phyloP scores from a whole-genome alignment of 257 asterid genomes.

The Dorcoceras hygrometricum region DNA sequence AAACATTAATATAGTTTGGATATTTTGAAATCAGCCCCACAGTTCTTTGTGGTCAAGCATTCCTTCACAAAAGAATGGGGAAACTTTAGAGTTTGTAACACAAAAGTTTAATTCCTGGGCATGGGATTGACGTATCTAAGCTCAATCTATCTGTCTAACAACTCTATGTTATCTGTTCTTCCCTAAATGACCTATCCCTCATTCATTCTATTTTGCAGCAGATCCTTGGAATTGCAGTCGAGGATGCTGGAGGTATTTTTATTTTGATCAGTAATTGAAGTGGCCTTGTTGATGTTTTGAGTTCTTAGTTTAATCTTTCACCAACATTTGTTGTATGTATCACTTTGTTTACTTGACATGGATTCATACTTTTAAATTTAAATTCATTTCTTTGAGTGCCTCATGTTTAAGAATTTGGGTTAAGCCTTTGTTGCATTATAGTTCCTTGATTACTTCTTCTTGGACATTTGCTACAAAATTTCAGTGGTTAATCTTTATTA shows the following conservation, averaged over 20 bases:
- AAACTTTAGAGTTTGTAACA: not conserved
- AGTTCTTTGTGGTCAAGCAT: not conserved
- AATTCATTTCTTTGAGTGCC: conserved; percentile 13
- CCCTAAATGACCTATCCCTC: conserved; percentile 4
- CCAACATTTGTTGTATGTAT: not conserved
- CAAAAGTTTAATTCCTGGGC: conserved; percentile 1
- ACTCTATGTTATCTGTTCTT: conserved; percentile 1
- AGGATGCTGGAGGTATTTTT: conserved; percentile 35
- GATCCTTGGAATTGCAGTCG: conserved; percentile 30
- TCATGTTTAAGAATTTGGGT: conserved; percentile 3
- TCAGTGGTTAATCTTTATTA: not conserved
- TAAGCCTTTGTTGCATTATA: conserved; percentile 9
- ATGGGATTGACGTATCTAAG: not conserved
- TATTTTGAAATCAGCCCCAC: not conserved
- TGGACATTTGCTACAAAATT: conserved; percentile 3
- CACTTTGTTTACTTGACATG: conserved; percentile 2
- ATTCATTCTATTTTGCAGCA: conserved; percentile 37
- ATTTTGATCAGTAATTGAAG: conserved; percentile 16
- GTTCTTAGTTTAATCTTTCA: conserved; percentile 11
- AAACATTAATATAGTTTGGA: not conserved
- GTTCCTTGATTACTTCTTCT: conserved; percentile 2
- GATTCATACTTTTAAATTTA: conserved; percentile 1
- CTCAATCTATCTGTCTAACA: conserved; percentile 9
- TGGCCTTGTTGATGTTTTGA: conserved; percentile 7
- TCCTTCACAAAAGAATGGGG: conserved; percentile 7